Conservation (phyloP, 148 eudicot species). For the Rhododendron griersonianum region DNA sequence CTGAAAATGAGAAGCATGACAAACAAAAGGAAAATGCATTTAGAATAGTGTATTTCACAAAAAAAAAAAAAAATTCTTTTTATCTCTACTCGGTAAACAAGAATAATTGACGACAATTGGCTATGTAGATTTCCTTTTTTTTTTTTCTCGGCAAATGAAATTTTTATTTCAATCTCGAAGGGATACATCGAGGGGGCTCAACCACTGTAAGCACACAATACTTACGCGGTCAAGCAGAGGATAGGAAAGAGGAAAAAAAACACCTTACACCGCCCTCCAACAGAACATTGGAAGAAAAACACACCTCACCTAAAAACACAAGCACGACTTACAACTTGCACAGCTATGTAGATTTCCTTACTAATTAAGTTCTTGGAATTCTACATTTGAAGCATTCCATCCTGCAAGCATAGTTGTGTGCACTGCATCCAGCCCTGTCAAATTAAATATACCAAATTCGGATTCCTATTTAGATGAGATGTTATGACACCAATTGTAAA, state of each 20-base stretch:
- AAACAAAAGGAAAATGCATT: not conserved
- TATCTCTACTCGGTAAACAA: not conserved
- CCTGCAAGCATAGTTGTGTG: slow-evolving; percentile 74
- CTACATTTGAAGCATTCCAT: slow-evolving; percentile 56
- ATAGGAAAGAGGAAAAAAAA: too few relatives aligned
- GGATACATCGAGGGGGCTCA: too few relatives aligned
- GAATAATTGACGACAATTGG: not conserved
- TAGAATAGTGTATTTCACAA: not conserved
- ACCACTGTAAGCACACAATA: too few relatives aligned
- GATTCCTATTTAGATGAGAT: not conserved
- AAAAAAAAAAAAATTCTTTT: not conserved
- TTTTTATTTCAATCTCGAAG: too few relatives aligned
- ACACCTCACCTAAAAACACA: too few relatives aligned
- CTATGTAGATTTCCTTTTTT: not conserved
- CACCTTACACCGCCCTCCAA: too few relatives aligned
- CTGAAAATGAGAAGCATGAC: not conserved
- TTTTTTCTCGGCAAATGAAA: too few relatives aligned
- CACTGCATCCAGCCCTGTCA: slow-evolving; percentile 51
- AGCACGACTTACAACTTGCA: too few relatives aligned
- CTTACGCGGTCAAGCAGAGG: too few relatives aligned
- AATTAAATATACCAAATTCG: not conserved
- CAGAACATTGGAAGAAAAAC: too few relatives aligned
- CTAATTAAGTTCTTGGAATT: slow-evolving; percentile 32
- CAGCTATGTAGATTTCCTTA: slow-evolving; percentile 8
- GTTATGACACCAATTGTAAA: not conserved